A percentile compares a stretch with the other conserved stretches of the same genome.
Conservation (phyloP, 352 stramenopile genomes). For the Sclerospora graminicola region DNA sequence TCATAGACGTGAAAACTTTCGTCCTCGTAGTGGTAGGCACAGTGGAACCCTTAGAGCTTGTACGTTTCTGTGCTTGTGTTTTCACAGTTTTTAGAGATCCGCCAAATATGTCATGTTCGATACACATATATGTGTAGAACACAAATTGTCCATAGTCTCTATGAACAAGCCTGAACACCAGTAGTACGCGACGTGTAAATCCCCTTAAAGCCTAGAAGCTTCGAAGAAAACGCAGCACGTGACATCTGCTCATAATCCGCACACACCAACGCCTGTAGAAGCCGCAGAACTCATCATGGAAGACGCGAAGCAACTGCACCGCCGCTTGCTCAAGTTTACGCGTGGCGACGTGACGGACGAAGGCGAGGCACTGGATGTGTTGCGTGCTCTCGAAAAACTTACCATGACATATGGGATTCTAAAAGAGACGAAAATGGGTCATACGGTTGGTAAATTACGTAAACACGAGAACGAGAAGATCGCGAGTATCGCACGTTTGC, state of each 20-base stretch:
- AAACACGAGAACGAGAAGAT: slow-evolving; percentile 84
- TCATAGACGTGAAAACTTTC: no score
- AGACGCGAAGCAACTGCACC: slow-evolving; percentile 54
- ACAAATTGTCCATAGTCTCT: no score
- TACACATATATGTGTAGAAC: no score
- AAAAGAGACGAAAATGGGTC: slow-evolving; percentile 78
- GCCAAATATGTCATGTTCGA: no score
- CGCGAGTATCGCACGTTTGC: slow-evolving; percentile 50
- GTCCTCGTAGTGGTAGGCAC: no score
- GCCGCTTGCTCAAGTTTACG: slow-evolving; percentile 61
- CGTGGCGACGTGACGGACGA: slow-evolving; percentile 51
- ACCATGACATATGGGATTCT: slow-evolving; percentile 56
- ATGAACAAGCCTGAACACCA: neutral
- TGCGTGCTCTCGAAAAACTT: slow-evolving; percentile 48
- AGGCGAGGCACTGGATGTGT: slow-evolving; percentile 43
- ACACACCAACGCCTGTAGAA: neutral
- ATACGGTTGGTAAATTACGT: slow-evolving; percentile 81
- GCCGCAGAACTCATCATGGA: slow-evolving; percentile 32
- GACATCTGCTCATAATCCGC: neutral
- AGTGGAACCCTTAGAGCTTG: no score
- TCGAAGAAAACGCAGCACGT: slow-evolving; percentile 3
- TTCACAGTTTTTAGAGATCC: no score
- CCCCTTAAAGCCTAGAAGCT: no score
- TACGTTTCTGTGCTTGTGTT: no score
- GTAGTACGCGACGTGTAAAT: slow-evolving; percentile 13